These are phyloP conservation scores for Fusarium ambrosium DNA, from an alignment of 2,329 filamentous ascomycete species.

Conservation along the genomic window DNA sequence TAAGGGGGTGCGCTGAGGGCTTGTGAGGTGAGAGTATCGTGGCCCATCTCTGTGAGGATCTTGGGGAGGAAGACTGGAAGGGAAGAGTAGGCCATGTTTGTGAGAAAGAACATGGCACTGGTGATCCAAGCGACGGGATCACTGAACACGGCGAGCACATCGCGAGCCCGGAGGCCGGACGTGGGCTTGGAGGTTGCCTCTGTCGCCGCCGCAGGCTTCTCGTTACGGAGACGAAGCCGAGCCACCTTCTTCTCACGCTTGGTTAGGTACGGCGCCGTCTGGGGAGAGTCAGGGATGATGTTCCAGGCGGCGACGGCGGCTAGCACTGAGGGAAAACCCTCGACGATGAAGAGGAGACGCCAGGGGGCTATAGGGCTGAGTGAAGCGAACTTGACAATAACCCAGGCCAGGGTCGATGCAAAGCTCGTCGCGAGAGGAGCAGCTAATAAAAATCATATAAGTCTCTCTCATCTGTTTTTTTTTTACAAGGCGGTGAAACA, in stretches of 20 bases:
- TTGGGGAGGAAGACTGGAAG: slow-evolving; percentile 90
- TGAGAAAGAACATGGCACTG: slow-evolving; percentile 86
- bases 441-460: slow-evolving; percentile 71
- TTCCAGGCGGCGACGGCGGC: slow-evolving; percentile 81
- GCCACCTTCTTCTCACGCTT: slow-evolving; percentile 77
- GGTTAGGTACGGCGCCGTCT: slow-evolving; percentile 73
- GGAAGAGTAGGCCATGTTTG: slow-evolving; percentile 89
- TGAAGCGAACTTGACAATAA: slow-evolving; percentile 78
- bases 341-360: slow-evolving; percentile 86
- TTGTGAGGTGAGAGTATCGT: slow-evolving; percentile 76
- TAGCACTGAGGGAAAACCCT: slow-evolving; percentile 86
- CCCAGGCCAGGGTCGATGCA: slow-evolving; percentile 83
- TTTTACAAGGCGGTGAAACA: slow-evolving; percentile 14
- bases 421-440: slow-evolving; percentile 84
- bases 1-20: slow-evolving; percentile 86
- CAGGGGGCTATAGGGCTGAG: slow-evolving; percentile 80
- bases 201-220: slow-evolving; percentile 50
- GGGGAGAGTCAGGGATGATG: slow-evolving; percentile 81
- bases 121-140: slow-evolving; percentile 72
- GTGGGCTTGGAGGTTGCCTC: slow-evolving; percentile 29
- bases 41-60: slow-evolving; percentile 82
- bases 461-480: not conserved
- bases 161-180: slow-evolving; percentile 64
- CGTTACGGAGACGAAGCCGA: slow-evolving; percentile 72
- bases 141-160: slow-evolving; percentile 64